These are phyloP conservation scores for Xylaria longipes DNA, from an alignment of 495 filamentous ascomycete genomes.

Conservation along the genomic window DNA sequence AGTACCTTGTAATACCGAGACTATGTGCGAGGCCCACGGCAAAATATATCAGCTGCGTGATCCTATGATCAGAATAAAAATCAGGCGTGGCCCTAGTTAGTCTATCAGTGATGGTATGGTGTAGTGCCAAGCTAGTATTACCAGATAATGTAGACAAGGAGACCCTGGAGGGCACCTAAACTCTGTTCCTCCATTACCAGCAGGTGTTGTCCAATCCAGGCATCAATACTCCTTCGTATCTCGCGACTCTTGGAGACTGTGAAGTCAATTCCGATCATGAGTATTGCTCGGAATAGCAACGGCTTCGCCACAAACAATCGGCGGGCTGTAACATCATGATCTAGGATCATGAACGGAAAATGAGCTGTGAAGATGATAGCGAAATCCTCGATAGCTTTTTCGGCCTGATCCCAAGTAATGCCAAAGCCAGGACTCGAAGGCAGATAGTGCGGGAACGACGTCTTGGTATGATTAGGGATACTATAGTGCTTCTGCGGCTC, in stretches of 20 bases:
- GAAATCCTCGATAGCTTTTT: constrained; percentile 38
- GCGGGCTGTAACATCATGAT: constrained; percentile 34
- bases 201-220: constrained; percentile 41
- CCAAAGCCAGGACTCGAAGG: constrained; percentile 35
- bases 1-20: constrained; percentile 37
- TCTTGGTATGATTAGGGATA: not conserved
- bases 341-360: constrained; percentile 42
- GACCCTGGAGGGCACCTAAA: constrained; percentile 41
- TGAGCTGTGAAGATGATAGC: constrained; percentile 36
- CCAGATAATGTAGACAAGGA: constrained; percentile 43
- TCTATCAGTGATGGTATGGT: not conserved
- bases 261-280: constrained; percentile 36
- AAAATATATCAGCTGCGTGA: constrained; percentile 40
- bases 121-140: constrained; percentile 7
- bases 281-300: constrained; percentile 39
- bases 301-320: constrained; percentile 37
- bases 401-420: constrained; percentile 42
- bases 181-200: constrained; percentile 40
- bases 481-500: not conserved
- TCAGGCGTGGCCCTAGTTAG: constrained; percentile 18
- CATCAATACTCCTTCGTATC: constrained; percentile 39
- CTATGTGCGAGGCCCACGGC: constrained; percentile 45
- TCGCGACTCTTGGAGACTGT: constrained; percentile 37
- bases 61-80: constrained; percentile 38
- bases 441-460: not conserved